Evolutionary conservation across 78 protist species (phyloP).

Genomic region (Guillardia theta): DNA sequence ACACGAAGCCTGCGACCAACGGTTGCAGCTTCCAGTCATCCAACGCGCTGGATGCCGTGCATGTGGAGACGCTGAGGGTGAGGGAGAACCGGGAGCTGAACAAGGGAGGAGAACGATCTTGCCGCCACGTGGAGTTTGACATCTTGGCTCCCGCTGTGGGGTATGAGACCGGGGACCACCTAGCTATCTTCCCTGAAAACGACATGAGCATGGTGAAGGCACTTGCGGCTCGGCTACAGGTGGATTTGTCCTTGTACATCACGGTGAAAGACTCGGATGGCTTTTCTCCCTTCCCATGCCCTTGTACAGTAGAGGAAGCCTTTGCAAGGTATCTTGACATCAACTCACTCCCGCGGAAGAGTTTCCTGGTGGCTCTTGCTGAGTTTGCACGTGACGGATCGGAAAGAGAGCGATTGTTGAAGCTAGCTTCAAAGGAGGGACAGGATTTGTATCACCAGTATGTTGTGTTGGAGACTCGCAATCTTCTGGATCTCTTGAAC

Average conservation of each 20-base stretch:
- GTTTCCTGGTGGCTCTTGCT: neutral
- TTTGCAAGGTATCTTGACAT: neutral
- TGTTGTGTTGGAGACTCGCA: neutral
- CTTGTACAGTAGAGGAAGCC: neutral
- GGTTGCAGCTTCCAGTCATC: neutral
- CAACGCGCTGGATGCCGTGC: neutral
- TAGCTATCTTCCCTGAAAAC: neutral
- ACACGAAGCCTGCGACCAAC: neutral
- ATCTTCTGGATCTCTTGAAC: neutral
- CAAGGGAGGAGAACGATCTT: neutral
- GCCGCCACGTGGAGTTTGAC: constrained; percentile 26
- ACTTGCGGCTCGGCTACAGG: neutral
- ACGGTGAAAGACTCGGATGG: neutral
- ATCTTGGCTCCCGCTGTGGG: neutral
- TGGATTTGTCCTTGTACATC: neutral
- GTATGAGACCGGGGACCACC: constrained; percentile 41
- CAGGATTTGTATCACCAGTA: neutral
- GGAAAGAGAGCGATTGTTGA: neutral
- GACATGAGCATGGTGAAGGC: neutral
- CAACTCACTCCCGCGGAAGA: neutral
- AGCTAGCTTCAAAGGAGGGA: neutral
- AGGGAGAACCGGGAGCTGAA: neutral
- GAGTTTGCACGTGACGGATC: neutral
- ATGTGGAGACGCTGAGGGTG: neutral
- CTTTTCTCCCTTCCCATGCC: constrained; percentile 24